A percentile compares a stretch with the other conserved stretches of the same genome.
phyloP scores from a whole-genome alignment of 1,139 yeast species.

The Suhomyces atakaporum region DNA sequence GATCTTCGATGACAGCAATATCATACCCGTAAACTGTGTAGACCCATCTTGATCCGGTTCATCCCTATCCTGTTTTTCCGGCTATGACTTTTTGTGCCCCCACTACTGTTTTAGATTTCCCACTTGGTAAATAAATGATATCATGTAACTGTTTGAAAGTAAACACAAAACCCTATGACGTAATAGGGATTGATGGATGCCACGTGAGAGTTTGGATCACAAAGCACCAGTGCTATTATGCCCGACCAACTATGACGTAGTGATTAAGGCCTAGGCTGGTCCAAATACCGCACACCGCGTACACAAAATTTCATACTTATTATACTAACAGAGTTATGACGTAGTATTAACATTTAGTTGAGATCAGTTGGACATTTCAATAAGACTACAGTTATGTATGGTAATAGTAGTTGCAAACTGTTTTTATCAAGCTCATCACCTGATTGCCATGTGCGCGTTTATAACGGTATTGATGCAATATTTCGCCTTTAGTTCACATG shows the following conservation, averaged over 20 bases:
- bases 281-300: background rate
- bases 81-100: background rate
- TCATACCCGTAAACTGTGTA: background rate
- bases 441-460: no score
- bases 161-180: slow-evolving; percentile 11
- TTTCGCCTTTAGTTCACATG: background rate
- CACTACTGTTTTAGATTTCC: background rate
- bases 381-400: no score
- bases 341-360: no score
- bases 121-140: slow-evolving; percentile 5
- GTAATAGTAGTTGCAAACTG: no score
- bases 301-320: background rate
- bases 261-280: slow-evolving; percentile 2
- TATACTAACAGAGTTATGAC: background rate
- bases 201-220: slow-evolving; percentile 12
- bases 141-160: slow-evolving; percentile 4
- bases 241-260: slow-evolving; percentile 11
- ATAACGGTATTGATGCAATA: no score
- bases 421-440: no score
- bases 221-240: slow-evolving; percentile 2
- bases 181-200: slow-evolving; percentile 4
- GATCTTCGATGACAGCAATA: background rate
- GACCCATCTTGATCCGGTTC: background rate
- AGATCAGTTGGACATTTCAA: no score
- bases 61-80: background rate